Evolutionary conservation across 345 rosid species (phyloP), one percentile per base, ranked within the genome.

Genomic region (Aquilaria malaccensis): DNA sequence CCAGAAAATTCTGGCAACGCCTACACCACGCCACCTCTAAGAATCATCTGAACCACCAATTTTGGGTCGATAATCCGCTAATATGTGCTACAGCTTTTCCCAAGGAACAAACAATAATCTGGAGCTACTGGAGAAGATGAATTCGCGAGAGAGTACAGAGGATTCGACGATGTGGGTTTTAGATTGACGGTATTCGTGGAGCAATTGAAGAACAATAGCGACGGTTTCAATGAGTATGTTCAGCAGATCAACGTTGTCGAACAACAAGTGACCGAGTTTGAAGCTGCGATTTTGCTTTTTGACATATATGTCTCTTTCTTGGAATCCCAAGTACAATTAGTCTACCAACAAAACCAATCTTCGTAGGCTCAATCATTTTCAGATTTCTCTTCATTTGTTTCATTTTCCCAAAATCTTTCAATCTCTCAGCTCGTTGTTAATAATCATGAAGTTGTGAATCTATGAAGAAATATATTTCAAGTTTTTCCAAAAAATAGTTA

Each of bases 71-170:
- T 22, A 22, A 22, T 22, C 11, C 45, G 6, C 14, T 22, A 22
- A 22, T 22, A 22, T 22, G 0, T 22, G 22, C 22, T 43, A 6
- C 12, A 5, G 11, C 10, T 29, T 31, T 51, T 33, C 6, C 31
- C 30, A 94, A 90, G 95, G 96, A 52, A 82, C 95, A 64, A 88
- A 65, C 62, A 85, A 75, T 67, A 70, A 69, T 30, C 63, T 90
- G 59, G 93, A 88, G 67, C 80, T 94, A 1, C 46, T 90, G 81
- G 92, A 84, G 88, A 88, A 86, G 81, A 88, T 90, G 99, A 88
- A 94, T 55, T 94, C 47, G 74, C 82, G 0, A 73, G 84, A 33
- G 96, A 94, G 75, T 94, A 85, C 71, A 62, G 74, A 6, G 89
- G 82, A 32, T 74, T 87, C 7, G 97, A 89, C 10, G 96, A 86